Conservation (phyloP, 371 early-diverging fungal genomes). For the Rhizopus sp. region DNA sequence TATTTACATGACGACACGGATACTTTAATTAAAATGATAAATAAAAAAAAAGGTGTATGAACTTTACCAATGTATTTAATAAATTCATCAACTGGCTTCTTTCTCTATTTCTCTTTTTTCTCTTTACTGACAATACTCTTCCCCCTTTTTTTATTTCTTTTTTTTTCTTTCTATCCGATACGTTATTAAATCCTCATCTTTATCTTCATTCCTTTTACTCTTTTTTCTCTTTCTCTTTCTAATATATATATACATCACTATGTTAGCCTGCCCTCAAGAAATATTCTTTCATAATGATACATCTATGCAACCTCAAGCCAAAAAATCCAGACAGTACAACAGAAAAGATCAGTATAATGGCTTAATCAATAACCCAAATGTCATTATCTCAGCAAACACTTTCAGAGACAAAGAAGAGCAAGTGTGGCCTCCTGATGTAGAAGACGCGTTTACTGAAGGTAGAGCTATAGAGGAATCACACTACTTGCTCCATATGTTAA, state of each 20-base stretch:
- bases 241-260: conserved; percentile 10
- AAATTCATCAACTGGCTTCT: not conserved
- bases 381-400: conserved; percentile 14
- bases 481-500: conserved; percentile 2
- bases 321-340: conserved; percentile 19
- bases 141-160: conserved; percentile 9
- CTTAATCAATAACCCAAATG: conserved; percentile 17
- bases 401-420: conserved; percentile 47
- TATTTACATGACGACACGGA: conserved; percentile 2
- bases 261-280: conserved; percentile 39
- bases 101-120: conserved; percentile 4
- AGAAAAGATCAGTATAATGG: conserved; percentile 25
- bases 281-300: conserved; percentile 25
- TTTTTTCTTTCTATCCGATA: conserved; percentile 10
- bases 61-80: conserved; percentile 5
- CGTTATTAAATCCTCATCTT: conserved; percentile 7
- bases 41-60: not conserved
- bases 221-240: not conserved
- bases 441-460: conserved; percentile 69
- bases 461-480: conserved; percentile 4
- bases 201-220: conserved; percentile 4
- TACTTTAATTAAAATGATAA: conserved; percentile 7
- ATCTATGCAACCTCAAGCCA: conserved; percentile 14
- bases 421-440: conserved; percentile 69
- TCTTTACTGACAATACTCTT: conserved; percentile 3